Base-by-base conservation (phyloP, 306 rosid genomes). In the Vicia faba region DNA sequence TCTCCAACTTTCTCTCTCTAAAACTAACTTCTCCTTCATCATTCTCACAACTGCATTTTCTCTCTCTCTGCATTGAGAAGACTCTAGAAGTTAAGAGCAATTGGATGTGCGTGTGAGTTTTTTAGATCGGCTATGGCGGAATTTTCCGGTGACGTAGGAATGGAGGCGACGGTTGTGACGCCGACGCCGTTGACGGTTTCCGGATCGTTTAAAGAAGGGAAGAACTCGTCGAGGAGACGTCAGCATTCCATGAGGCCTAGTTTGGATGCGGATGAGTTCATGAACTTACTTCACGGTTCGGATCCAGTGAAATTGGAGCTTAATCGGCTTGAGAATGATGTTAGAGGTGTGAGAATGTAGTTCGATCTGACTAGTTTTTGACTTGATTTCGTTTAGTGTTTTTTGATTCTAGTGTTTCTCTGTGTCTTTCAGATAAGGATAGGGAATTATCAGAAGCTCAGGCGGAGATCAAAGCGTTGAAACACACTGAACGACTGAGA, bases 301-400 rank as follows among this genome's bases (percentile, higher is more conserved):
- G 97, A 95, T 95, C 99, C 99, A 89, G 99, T 95, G 67, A 95
- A 91, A 81, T 85, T 95, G 68, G 99, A 95, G 92, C 99, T 95
- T 68, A 95, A 88, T 88, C 91, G 99, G 67, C 91, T 90, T 28
- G 99, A 91, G 85, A 95, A 95, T 75, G 99, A 95, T 81, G 97
- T 95, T 70, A 85, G 92, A 95, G 99, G 99, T 95, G 78, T 44
- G 75, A 19, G 64, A 95, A 90, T 88, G 97, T 66, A 62, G 87
- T 66, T 90, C 91, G 97, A 95, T 91, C 97, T 77, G 79, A 36
- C 65, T 69, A 23, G 71, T 85, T 89, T 19, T 61, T 63, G 5
- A 48, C 75, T 64, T 70, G 66, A 69, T 80, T 82, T 79, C n/a
- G 64, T 50, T 71, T 77, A 44, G 81, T 69, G 6, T 54, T 45